phyloP scores from a whole-genome alignment of 495 filamentous ascomycete genomes.

The Antarctomyces pellizariae region DNA sequence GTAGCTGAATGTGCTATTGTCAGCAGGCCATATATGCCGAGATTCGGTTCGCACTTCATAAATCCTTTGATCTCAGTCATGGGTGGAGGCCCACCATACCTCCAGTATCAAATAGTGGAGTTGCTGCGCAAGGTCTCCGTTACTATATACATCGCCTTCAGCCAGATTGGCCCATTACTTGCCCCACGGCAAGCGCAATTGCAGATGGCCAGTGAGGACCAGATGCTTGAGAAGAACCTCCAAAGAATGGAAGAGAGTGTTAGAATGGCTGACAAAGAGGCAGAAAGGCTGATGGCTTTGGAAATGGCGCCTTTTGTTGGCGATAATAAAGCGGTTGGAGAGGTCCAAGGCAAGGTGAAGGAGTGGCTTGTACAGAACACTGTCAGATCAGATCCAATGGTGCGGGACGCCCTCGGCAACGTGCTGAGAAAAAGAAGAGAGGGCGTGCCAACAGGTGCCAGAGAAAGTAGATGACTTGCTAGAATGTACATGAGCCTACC shows the following conservation, averaged over 20 bases:
- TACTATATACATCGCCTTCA: conserved; percentile 73
- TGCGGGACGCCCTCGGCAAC: conserved; percentile 45
- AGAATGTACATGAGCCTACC: too few relatives aligned
- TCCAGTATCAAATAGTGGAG: conserved; percentile 70
- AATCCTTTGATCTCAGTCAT: conserved; percentile 33
- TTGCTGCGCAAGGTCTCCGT: conserved; percentile 57
- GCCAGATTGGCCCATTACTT: conserved; percentile 52
- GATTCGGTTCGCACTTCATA: conserved; percentile 30
- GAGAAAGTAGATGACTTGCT: conserved; percentile 27
- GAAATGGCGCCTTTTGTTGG: conserved; percentile 67
- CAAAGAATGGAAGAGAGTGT: conserved; percentile 30
- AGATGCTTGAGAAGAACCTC: conserved; percentile 24
- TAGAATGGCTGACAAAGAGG: conserved; percentile 37
- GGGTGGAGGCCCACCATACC: conserved; percentile 33
- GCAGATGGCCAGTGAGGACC: too few relatives aligned
- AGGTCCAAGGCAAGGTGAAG: conserved; percentile 39
- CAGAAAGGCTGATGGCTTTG: conserved; percentile 41
- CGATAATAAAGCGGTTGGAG: conserved; percentile 33
- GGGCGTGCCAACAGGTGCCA: conserved; percentile 30
- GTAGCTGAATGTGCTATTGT: conserved; percentile 52
- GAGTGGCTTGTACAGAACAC: conserved; percentile 60
- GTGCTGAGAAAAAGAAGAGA: conserved; percentile 32
- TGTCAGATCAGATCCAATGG: conserved; percentile 47
- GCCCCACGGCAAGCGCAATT: conserved; percentile 13
- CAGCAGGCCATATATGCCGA: conserved; percentile 36